Base-by-base conservation (phyloP, 2,329 filamentous ascomycete species). In the Fusarium sp. region DNA sequence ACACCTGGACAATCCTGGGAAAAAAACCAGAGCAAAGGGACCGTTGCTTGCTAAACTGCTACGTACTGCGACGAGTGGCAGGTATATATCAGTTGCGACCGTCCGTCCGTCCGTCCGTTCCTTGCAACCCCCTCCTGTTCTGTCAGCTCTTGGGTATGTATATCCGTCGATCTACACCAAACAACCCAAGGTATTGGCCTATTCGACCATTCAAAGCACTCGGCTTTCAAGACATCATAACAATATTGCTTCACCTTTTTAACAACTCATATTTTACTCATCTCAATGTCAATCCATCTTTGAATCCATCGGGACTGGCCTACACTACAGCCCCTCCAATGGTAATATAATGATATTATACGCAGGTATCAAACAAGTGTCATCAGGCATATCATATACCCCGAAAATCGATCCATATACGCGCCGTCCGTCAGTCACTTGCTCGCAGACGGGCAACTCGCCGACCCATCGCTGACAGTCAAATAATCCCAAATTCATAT, bases 321-420 rank as follows among this genome's bases (percentile, higher is more conserved):
- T 31, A 29, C 13, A 60, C 20, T 31, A 25, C 13, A 60, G 54
- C 44, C 63, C 63, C 46, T 61, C 44, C 25, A 65, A 58, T 64
- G 49, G 62, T 50, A 67, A 63, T 74, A 61, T 50, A 68, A 65
- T 74, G 54, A 69, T 67, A 75, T 75, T 75, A 74, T 72, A 57
- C 51, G 71, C 66, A 74, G 71, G 70, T 73, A 75, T 74, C 71
- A 71, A 74, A 67, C 67, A 64, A 71, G 60, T 18, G 62, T 73
- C 71, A 57, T 74, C 59, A 73, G 61, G 46, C 64, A 69, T 69
- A 49, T 46, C 64, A 69, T 69, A 49, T 46, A 67, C 36, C 14
- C 67, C 64, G 34, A 54, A 55, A 65, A 72, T 61, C 34, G 38
- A 70, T 42, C 58, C 67, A 61, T 36, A 62, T 53, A 63, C 69